Evolutionary conservation across 106 monocot species (phyloP), one percentile per base, ranked within the genome.

Genomic region (Triglochin maritima): DNA sequence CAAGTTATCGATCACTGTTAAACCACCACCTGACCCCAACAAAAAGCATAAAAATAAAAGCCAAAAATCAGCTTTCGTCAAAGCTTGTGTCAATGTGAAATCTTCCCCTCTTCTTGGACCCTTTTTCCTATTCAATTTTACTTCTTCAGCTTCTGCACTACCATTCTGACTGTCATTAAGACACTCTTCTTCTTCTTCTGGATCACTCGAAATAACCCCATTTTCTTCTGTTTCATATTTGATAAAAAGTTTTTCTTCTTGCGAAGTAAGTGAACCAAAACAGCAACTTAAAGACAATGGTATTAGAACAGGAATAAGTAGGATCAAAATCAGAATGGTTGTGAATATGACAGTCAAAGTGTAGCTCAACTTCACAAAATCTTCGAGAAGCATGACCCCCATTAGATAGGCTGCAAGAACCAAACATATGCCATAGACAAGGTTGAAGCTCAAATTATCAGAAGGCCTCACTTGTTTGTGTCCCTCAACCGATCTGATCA

Each of bases 1-100:
- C 80, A 89, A 78, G 80, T 89, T 89, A 76, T 89, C 85, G 66
- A 89, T 82, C 2, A 82, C 85, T 8, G 89, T 82, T 41, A 89
- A 56, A 3, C 76, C 76, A 0, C 85, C 85, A 11, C 89, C 89
- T 5, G 83, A 54, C 1, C 85, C 89, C 46, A 79, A 85, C 9
- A 83, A 76, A 3, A 76, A 80, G 0, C 82, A 52, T 9, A 80
- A 10, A 68, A 89, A 80, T 10, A 89, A 69, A 62, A 85, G 14
- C 3, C 78, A 43, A 82, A 89, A 83, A 72, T 89, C 89, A 11
- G 80, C 29, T 67, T 80, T 85, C 44, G 50, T 42, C 16, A 75
- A 14, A 3, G 68, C 75, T 52, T 76, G 76, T 4, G 69, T 17
- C 17, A 76, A 69, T 11, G 61, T 69, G 63, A 47, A 69, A 56